Percentiles rank a stretch among this genome's conserved stretches.
phyloP scores from a whole-genome alignment of 805 yeast species.

The Pichia exigua region DNA sequence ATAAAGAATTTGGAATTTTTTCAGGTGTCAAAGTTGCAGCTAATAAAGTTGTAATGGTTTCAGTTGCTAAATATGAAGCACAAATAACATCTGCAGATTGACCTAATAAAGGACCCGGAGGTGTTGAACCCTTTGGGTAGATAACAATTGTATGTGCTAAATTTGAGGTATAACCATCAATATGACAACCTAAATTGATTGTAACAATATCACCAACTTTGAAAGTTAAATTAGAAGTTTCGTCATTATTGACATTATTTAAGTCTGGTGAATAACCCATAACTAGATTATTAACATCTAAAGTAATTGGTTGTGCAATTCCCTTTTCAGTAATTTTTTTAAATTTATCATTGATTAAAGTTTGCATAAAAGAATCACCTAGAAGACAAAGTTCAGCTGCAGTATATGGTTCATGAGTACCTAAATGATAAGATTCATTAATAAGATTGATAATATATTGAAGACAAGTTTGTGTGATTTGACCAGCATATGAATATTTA shows the following conservation, averaged over 20 bases:
- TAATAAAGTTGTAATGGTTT: constrained; percentile 71
- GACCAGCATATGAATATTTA: constrained; percentile 85
- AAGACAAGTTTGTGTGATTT: constrained; percentile 77
- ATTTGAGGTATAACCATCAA: constrained; percentile 90
- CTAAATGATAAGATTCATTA: constrained; percentile 64
- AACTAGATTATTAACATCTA: constrained; percentile 74
- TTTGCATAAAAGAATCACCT: constrained; percentile 67
- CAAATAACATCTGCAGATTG: constrained; percentile 81
- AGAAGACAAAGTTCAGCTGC: constrained; percentile 69
- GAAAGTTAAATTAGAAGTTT: constrained; percentile 39
- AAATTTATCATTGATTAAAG: constrained; percentile 53
- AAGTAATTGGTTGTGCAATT: constrained; percentile 83
- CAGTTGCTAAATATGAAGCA: constrained; percentile 85
- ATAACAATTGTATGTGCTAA: constrained; percentile 83
- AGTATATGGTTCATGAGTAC: constrained; percentile 39
- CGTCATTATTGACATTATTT: constrained; percentile 67
- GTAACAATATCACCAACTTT: constrained; percentile 80
- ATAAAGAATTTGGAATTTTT: constrained; percentile 51
- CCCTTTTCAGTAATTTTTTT: constrained; percentile 78
- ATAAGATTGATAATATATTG: constrained; percentile 57
- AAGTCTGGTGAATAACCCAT: constrained; percentile 83
- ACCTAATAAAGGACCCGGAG: constrained; percentile 77
- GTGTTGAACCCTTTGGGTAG: constrained; percentile 55
- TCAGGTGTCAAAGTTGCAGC: constrained; percentile 72
- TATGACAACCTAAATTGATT: constrained; percentile 78